phyloP scores from a whole-genome alignment of 345 rosid species.

The Euphorbia pulcherrima region DNA sequence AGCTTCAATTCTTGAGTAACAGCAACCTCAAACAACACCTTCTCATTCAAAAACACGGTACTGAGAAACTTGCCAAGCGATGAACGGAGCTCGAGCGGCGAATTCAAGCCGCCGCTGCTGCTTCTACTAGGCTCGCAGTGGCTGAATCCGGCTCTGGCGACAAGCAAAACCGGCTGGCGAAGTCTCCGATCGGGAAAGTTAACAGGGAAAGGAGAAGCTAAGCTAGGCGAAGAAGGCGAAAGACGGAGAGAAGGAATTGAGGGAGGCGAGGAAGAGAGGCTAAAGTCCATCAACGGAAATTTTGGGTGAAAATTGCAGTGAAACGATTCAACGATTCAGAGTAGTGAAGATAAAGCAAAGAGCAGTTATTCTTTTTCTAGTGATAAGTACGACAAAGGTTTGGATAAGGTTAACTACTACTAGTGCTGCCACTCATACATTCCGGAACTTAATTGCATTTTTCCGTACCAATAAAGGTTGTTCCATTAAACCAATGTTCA shows the following conservation, averaged over 20 bases:
- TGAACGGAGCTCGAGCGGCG: conserved; percentile 73
- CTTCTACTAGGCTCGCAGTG: conserved; percentile 80
- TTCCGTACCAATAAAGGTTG: too few species aligned
- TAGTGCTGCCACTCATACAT: too few species aligned
- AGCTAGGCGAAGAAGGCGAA: conserved; percentile 27
- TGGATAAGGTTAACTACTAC: neutral
- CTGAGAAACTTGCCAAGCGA: conserved; percentile 65
- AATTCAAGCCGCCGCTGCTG: conserved; percentile 48
- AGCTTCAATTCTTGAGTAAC: conserved; percentile 72
- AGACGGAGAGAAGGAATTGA: conserved; percentile 23
- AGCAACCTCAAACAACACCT: conserved; percentile 61
- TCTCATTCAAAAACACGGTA: conserved; percentile 72
- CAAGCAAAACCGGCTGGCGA: conserved; percentile 16
- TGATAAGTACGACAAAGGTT: too few species aligned
- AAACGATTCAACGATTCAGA: too few species aligned
- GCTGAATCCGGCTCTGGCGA: conserved; percentile 57
- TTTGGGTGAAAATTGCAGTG: too few species aligned
- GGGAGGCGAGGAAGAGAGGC: conserved; percentile 35
- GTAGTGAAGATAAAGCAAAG: neutral
- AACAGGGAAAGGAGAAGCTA: neutral
- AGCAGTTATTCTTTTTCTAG: neutral
- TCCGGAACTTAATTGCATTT: too few species aligned
- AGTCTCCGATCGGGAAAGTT: conserved; percentile 6
- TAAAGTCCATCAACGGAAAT: conserved; percentile 46
- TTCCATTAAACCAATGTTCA: too few species aligned